phyloP scores from a whole-genome alignment of 768 basidiomycete species.

The Leccinellum rugosiceps region DNA sequence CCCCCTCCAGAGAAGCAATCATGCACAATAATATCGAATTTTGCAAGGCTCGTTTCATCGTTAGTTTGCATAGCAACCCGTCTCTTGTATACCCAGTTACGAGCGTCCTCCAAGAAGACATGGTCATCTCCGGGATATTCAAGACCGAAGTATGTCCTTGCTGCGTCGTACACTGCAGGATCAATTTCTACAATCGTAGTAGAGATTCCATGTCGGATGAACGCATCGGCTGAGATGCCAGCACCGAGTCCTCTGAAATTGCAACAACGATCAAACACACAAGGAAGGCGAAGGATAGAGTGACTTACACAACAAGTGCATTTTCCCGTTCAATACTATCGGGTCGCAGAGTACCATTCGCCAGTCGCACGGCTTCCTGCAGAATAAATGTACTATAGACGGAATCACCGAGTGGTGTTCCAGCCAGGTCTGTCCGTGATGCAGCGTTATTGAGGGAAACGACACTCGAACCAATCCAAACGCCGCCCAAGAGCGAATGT shows the following conservation, averaged over 20 bases:
- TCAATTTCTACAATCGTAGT: slow-evolving; percentile 93
- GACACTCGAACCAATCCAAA: slow-evolving; percentile 67
- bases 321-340: slow-evolving; percentile 41
- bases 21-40: slow-evolving; percentile 76
- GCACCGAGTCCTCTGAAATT: slow-evolving; percentile 76
- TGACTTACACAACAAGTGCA: slow-evolving; percentile 68
- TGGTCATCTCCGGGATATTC: slow-evolving; percentile 54
- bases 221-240: slow-evolving; percentile 76
- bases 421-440: slow-evolving; percentile 48
- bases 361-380: slow-evolving; percentile 80
- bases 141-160: slow-evolving; percentile 77
- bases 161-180: slow-evolving; percentile 83
- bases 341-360: slow-evolving; percentile 46
- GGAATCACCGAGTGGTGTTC: slow-evolving; percentile 63
- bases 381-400: slow-evolving; percentile 83
- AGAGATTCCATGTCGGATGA: slow-evolving; percentile 63
- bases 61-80: slow-evolving; percentile 31
- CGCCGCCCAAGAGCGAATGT: slow-evolving; percentile 67
- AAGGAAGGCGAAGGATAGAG: slow-evolving; percentile 4
- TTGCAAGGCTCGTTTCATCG: neutral
- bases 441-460: slow-evolving; percentile 40
- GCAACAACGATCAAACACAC: neutral
- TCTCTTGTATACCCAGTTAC: slow-evolving; percentile 54
- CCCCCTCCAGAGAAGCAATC: slow-evolving; percentile 94
- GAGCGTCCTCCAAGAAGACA: slow-evolving; percentile 77